Conservation (phyloP, 1,139 yeast species). For the Pichia inconspicua region DNA sequence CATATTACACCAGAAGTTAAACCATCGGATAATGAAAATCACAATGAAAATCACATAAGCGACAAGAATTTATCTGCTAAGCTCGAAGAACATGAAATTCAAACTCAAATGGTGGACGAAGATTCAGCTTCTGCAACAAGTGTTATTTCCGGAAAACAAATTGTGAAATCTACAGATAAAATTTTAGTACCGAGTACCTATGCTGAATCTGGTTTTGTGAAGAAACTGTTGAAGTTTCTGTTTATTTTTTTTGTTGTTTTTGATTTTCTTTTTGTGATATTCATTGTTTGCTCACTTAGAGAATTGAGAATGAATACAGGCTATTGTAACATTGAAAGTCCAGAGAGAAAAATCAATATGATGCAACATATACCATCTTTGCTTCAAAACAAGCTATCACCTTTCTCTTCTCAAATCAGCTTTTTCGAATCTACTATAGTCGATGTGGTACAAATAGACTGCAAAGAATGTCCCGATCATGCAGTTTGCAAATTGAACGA, state of each 20-base stretch:
- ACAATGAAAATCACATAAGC: too few relatives aligned
- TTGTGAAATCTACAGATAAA: too few relatives aligned
- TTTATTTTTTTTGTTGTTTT: not conserved
- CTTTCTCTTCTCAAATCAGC: constrained; percentile 10
- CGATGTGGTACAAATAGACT: constrained; percentile 43
- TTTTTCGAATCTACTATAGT: constrained; percentile 14
- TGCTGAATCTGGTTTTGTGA: not conserved
- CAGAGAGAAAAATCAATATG: constrained; percentile 22
- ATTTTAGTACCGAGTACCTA: too few relatives aligned
- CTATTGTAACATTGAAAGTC: constrained; percentile 57
- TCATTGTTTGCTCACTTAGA: constrained; percentile 24
- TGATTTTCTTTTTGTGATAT: not conserved
- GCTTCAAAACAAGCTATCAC: constrained; percentile 3
- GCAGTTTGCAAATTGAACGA: constrained; percentile 63
- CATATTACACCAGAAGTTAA: too few relatives aligned
- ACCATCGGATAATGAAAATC: too few relatives aligned
- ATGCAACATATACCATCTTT: constrained; percentile 12
- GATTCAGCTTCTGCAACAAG: too few relatives aligned
- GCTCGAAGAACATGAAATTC: too few relatives aligned
- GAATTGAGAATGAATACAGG: constrained; percentile 55
- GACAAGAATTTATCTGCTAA: too few relatives aligned
- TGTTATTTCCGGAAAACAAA: too few relatives aligned
- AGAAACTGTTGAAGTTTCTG: not conserved
- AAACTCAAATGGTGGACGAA: too few relatives aligned
- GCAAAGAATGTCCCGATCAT: constrained; percentile 74